These are phyloP conservation scores for Hansenula sp. DNA, from an alignment of 1,139 yeast genomes.

Conservation along the genomic window DNA sequence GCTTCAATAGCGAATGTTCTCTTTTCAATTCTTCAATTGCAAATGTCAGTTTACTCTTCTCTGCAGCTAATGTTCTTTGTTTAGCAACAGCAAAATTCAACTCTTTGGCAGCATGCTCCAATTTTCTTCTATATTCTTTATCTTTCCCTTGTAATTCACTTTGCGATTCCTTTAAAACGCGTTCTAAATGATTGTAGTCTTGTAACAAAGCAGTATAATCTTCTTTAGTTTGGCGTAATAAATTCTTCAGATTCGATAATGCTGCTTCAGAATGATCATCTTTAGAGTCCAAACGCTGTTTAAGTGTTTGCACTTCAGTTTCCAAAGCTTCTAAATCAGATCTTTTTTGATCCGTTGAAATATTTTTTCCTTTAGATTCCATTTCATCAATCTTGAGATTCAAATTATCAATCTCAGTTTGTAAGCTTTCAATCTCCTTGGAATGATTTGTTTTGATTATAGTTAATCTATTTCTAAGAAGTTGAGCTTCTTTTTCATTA, in stretches of 20 bases:
- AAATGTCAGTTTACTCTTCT: slow-evolving; percentile 41
- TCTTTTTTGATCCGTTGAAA: slow-evolving; percentile 6
- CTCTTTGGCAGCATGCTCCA: slow-evolving; percentile 35
- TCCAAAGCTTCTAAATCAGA: slow-evolving; percentile 10
- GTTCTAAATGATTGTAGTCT: slow-evolving; percentile 29
- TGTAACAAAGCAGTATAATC: slow-evolving; percentile 29
- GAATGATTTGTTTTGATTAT: slow-evolving; percentile 17
- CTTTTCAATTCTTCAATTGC: slow-evolving; percentile 35
- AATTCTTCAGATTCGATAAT: slow-evolving; percentile 32
- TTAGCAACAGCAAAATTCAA: slow-evolving; percentile 42
- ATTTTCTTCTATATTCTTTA: slow-evolving; percentile 21
- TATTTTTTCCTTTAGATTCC: slow-evolving; percentile 2
- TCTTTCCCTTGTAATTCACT: slow-evolving; percentile 17
- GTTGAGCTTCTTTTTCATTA: slow-evolving; percentile 19
- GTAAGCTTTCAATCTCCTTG: slow-evolving; percentile 16
- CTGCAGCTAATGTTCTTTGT: slow-evolving; percentile 44
- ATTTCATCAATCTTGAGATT: slow-evolving; percentile 6
- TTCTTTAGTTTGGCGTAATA: slow-evolving; percentile 23
- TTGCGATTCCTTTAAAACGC: slow-evolving; percentile 23
- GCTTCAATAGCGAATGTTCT: slow-evolving; percentile 34
- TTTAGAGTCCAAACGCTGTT: slow-evolving; percentile 11
- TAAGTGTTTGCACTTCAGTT: slow-evolving; percentile 11
- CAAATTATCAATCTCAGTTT: slow-evolving; percentile 16
- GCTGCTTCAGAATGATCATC: slow-evolving; percentile 19
- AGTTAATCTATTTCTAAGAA: slow-evolving; percentile 18